These are phyloP conservation scores for Emmonsiellopsis sp. DNA, from an alignment of 2,329 filamentous ascomycete species.

Conservation along the genomic window DNA sequence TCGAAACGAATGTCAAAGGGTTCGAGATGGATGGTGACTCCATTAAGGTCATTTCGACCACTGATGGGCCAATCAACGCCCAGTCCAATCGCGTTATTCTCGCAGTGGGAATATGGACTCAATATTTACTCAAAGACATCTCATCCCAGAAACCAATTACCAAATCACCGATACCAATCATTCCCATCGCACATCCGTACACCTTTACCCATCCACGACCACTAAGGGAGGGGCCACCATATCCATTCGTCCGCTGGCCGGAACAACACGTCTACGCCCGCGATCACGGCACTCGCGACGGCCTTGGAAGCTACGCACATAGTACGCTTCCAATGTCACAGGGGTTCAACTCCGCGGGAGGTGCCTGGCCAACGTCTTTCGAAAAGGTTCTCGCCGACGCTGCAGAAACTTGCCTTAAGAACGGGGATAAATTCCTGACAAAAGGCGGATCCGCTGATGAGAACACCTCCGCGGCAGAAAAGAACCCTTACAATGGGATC, in stretches of 20 bases:
- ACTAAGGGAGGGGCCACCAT: conserved; percentile 7
- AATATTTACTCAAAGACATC: conserved; percentile 9
- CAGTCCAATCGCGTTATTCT: conserved; percentile 16
- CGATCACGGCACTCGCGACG: conserved; percentile 25
- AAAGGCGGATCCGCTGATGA: conserved; percentile 3
- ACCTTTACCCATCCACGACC: conserved; percentile 18
- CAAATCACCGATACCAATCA: conserved; percentile 21
- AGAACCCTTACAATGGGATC: conserved; percentile 23
- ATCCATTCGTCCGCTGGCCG: conserved; percentile 27
- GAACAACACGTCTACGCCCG: conserved; percentile 27
- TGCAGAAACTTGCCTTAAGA: conserved; percentile 1
- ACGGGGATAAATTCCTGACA: conserved; percentile 9
- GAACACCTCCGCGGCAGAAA: not conserved
- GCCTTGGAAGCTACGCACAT: conserved; percentile 27
- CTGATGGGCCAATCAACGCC: conserved; percentile 12
- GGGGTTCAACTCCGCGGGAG: conserved; percentile 13
- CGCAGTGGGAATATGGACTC: conserved; percentile 25
- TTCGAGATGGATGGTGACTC: conserved; percentile 10
- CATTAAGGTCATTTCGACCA: conserved; percentile 12
- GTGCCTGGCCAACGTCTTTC: conserved; percentile 18
- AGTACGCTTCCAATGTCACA: conserved; percentile 14
- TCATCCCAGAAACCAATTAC: conserved; percentile 2
- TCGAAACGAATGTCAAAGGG: conserved; percentile 16
- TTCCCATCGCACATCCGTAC: conserved; percentile 30
- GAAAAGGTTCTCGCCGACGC: conserved; percentile 15